phyloP scores from a whole-genome alignment of 2,329 filamentous ascomycete species.

The Colletotrichum gigasporum region DNA sequence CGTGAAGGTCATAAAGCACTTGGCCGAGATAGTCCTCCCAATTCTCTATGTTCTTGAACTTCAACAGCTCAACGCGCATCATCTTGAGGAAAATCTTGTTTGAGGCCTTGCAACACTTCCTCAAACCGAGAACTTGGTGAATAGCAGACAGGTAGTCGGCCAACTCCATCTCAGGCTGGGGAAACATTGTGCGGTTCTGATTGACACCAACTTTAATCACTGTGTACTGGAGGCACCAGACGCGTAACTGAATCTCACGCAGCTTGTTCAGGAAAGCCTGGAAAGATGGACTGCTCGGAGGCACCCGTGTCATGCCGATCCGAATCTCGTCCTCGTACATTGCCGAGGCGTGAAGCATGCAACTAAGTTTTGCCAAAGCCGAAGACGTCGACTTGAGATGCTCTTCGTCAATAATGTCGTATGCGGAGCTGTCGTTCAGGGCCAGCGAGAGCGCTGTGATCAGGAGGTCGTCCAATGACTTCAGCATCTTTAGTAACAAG shows the following conservation, averaged over 20 bases:
- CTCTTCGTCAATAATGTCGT: conserved; percentile 85
- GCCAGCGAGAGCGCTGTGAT: conserved; percentile 75
- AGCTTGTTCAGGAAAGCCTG: conserved; percentile 73
- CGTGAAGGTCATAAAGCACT: conserved; percentile 84
- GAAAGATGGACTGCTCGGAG: conserved; percentile 65
- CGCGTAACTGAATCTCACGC: conserved; percentile 85
- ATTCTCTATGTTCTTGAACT: conserved; percentile 78
- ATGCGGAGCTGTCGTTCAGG: conserved; percentile 73
- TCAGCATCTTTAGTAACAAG: conserved; percentile 79
- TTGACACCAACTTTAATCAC: conserved; percentile 79
- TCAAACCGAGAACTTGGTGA: conserved; percentile 84
- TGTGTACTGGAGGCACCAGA: conserved; percentile 88
- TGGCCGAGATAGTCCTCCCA: conserved; percentile 90
- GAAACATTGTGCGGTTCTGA: conserved; percentile 72
- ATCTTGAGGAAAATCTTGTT: conserved; percentile 91
- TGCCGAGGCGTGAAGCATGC: conserved; percentile 80
- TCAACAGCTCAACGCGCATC: conserved; percentile 85
- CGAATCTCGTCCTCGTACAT: conserved; percentile 88
- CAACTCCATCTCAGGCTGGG: conserved; percentile 74
- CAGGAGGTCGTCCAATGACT: conserved; percentile 80
- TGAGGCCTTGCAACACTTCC: conserved; percentile 84
- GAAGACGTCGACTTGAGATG: conserved; percentile 79
- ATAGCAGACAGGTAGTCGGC: conserved; percentile 83
- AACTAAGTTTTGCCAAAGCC: conserved; percentile 75
- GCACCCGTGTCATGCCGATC: conserved; percentile 74